phyloP scores from a whole-genome alignment of 306 rosid genomes.

The Cotoneaster glaucophyllus region DNA sequence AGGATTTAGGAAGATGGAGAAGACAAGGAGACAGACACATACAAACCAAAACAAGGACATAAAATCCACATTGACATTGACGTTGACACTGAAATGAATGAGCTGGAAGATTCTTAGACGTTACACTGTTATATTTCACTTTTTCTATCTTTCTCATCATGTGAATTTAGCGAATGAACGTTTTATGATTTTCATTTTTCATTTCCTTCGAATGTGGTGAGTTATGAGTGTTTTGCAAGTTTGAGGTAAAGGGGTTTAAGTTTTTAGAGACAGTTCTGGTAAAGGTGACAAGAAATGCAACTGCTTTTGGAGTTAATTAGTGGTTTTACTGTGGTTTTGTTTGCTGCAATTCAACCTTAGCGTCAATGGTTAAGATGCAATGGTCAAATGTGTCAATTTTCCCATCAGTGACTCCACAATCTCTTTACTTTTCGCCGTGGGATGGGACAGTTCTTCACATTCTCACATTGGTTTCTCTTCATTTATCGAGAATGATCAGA shows the following conservation, averaged over 20 bases:
- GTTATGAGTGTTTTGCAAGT: too few species aligned
- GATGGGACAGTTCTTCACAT: not conserved
- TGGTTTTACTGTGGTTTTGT: not conserved
- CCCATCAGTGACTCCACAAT: not conserved
- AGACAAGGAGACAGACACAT: not conserved
- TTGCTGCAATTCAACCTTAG: not conserved
- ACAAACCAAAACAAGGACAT: not conserved
- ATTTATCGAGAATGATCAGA: too few species aligned
- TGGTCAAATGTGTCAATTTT: not conserved
- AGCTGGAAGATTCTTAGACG: not conserved
- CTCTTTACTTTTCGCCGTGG: not conserved
- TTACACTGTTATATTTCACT: accelerated
- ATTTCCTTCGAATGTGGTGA: too few species aligned
- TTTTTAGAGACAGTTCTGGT: too few species aligned
- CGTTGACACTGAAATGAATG: not conserved
- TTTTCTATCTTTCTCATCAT: accelerated
- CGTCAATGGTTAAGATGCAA: too few species aligned
- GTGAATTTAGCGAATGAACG: too few species aligned
- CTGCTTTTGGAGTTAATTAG: not conserved
- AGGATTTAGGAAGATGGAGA: constrained; percentile 1
- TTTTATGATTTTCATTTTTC: too few species aligned
- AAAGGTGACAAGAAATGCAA: not conserved
- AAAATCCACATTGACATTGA: constrained; percentile 1
- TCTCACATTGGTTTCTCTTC: too few species aligned
- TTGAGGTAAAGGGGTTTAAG: too few species aligned